Evolutionary conservation across 352 stramenopile genomes (phyloP), one percentile per base, ranked within the genome.

Genomic region (Phytophthora cactorum): DNA sequence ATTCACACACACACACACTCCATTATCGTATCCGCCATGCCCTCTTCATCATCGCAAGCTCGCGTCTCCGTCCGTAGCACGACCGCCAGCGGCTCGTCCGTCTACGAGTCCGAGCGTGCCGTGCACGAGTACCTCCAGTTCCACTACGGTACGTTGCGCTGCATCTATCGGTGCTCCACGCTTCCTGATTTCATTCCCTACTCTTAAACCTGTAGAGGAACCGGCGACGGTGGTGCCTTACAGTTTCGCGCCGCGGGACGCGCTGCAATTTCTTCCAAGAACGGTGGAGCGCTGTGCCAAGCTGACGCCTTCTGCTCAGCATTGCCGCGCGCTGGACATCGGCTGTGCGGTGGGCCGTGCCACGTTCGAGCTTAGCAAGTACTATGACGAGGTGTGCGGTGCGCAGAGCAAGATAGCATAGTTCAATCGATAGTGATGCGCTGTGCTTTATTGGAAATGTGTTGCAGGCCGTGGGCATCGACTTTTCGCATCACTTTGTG

Each of bases 311-410:
- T 63, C 71, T 1, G 46, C 59, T 6, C 87, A 81, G 12, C 90
- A 83, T 39, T 80, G 77, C n/a, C 88, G 91, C 46, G 95, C 92
- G 1, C 75, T 99, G 47, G 96, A 99, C 68, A 87, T 99, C 63
- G 96, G 96, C 34, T 99, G 95, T 66, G 91, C 96, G 6, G 95
- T 99, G 27, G 96, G 96, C 36, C 93, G 95, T 22, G 85, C 91
- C 17, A 96, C 94, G 3, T 98, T 98, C 65, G 92, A 98, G 73
- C 82, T 98, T 11, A 96, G 93, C 68, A 96, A 92, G 58, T 74
- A 83, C 52, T 98, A 98, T 75, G 84, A 98, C 67, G 84, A 98
- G 74, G 94, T 92, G 56, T 17, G 29, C 10, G 17, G 9, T 17
- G 39, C 17, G 45, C 15, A 17, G n/a, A 61, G 22, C 11, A 51